Evolutionary conservation across 2,329 filamentous ascomycete genomes (phyloP), one percentile per base, ranked within the genome.

Genomic region (Diaporthe sp.): DNA sequence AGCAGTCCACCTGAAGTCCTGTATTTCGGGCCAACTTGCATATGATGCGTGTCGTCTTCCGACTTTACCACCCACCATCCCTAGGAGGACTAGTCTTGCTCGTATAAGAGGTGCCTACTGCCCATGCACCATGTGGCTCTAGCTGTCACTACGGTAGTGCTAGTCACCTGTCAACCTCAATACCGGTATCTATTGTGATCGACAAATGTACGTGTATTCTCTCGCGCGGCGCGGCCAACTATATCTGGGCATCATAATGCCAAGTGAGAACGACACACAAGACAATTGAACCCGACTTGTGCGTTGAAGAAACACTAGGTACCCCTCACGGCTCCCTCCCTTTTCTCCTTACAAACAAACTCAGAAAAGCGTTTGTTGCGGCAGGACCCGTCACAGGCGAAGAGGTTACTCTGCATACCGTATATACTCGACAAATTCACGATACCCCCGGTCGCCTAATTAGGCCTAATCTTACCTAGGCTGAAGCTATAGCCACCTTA

Each of bases 311-410:
- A 66, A 51, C 63, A 51, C 44, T 22, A 47, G 27, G 25, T 22
- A 22, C 44, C 44, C 44, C 63, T 66, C 44, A 66, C 22, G 30
- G 63, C 44, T 37, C 30, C 44, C 30, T 37, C 12, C 27, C 44
- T 22, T 51, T 32, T 51, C 13, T 12, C 22, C 30, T 37, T 37
- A 51, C 51, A 66, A 66, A 66, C 63, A 51, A 51, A 37, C 22
- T 66, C 63, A 15, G n/a, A 51, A 32, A 51, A 66, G 44, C 35
- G 63, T 66, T 66, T 66, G 27, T n/a, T 51, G 63, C 63, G 63
- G 63, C 44, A 66, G 44, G 44, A 25, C 44, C 63, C 63, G 63
- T 51, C 63, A 27, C 44, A 51, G n/a, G 44, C 44, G 12, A 51
- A 51, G 63, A 66, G 22, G 30, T 51, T 35, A 37, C 44, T 37